A percentile compares a stretch with the other conserved stretches of the same genome.
phyloP scores from a whole-genome alignment of 2,329 filamentous ascomycete genomes.

The Nothomitra cinnamomea region DNA sequence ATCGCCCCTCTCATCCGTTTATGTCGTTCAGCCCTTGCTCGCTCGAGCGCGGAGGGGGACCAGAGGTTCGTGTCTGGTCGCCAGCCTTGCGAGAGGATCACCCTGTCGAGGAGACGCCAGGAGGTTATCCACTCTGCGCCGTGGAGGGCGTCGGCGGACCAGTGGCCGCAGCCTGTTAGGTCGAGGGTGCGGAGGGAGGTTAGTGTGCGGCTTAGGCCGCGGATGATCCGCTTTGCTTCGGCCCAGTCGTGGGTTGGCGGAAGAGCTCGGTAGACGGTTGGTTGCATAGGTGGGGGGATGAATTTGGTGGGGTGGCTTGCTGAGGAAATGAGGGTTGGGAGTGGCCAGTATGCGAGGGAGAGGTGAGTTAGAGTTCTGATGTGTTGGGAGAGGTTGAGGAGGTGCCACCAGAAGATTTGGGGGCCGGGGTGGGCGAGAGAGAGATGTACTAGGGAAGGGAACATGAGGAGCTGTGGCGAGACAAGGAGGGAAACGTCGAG shows the following conservation, averaged over 20 bases:
- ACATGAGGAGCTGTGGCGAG: conserved; percentile 17
- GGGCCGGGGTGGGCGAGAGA: conserved; percentile 36
- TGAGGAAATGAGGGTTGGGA: conserved; percentile 33
- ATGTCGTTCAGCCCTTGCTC: too few relatives aligned
- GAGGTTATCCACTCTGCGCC: too few relatives aligned
- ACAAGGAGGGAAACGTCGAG: conserved; percentile 6
- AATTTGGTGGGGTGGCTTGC: too few relatives aligned
- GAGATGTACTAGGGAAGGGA: conserved; percentile 37
- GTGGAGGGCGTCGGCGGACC: conserved; percentile 18
- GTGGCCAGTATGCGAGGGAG: conserved; percentile 44
- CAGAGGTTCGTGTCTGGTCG: too few relatives aligned
- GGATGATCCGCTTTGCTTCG: neutral
- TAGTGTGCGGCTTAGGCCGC: conserved; percentile 21
- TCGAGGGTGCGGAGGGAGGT: conserved; percentile 45
- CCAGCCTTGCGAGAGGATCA: too few relatives aligned
- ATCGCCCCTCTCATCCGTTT: too few relatives aligned
- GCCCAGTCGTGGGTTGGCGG: too few relatives aligned
- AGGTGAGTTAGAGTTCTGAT: conserved; percentile 42
- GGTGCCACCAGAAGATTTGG: conserved; percentile 34
- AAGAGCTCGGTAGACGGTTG: too few relatives aligned
- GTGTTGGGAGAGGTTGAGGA: conserved; percentile 34
- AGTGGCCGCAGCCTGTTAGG: conserved; percentile 39
- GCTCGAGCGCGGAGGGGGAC: too few relatives aligned
- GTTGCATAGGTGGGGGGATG: too few relatives aligned
- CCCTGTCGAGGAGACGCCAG: too few relatives aligned